Base-by-base conservation (phyloP, 202 grass and related monocot genomes). In the Bolboschoenoplectus hybrid region DNA sequence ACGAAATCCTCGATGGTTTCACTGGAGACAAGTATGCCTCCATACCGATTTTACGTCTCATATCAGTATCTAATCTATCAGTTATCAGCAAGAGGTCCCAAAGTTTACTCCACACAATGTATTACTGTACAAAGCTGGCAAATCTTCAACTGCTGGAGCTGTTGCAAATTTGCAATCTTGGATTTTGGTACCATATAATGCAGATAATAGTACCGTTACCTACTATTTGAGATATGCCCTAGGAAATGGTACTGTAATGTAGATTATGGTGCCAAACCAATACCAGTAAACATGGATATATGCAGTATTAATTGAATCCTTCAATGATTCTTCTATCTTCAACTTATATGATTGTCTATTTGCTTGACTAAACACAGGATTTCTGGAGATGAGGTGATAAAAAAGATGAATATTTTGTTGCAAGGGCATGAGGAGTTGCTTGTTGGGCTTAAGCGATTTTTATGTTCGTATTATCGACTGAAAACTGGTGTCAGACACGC, bases 1-100 rank as follows among this genome's bases (percentile, higher is more conserved):
- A 94, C 39, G 91, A 91, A 86, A 90, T 93, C 51, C 91, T 97
- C 80, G 88, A 92, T 16, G 91, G 93, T 82, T 94, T 94, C 91
- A 91, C 92, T 88, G 86, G 88, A 61, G 88, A 94, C 81, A 91
- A 91, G 95, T 97, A 10, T 9, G 41, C 20, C 46, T 34, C 45
- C n/a, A 13, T 75, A 34, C 20, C n/a, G 5, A 75, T 20, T 26
- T 26, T 26, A 26, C 26, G 26, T 75, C 3, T 75, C 4, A 6
- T 51, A 34, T 51, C 46, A 52, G 46, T 75, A 51, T 5, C 8
- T 1, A 52, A 75, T 20, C 45, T 75, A 75, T 75, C 1, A 13
- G 20, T 72, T 19, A 72, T 61, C 36, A 8, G 35, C n/a, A 50
- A 3, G 32, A 11, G 8, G 1, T 35, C 14, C n/a, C 0, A 4